phyloP scores from a whole-genome alignment of 1,139 yeast species.

The Wickerhamomyces sp. region DNA sequence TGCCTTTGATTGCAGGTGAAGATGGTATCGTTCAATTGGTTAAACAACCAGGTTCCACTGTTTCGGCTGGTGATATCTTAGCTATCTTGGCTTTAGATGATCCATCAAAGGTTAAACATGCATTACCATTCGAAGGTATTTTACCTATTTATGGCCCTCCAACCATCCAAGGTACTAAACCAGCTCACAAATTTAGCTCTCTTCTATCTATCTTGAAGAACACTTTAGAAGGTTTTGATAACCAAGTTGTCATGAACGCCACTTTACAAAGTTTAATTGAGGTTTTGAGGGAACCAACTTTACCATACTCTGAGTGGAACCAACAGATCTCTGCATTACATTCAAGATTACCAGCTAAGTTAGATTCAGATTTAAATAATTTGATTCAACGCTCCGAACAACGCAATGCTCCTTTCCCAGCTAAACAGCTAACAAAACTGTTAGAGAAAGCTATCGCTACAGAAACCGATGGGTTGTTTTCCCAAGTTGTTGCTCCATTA shows the following conservation, averaged over 20 bases:
- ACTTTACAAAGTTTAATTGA: slow-evolving; percentile 70
- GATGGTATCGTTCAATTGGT: slow-evolving; percentile 89
- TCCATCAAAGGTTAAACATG: slow-evolving; percentile 96
- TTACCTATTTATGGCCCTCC: slow-evolving; percentile 88
- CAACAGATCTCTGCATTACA: slow-evolving; percentile 85
- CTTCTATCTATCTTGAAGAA: slow-evolving; percentile 60
- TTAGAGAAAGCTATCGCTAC: slow-evolving; percentile 36
- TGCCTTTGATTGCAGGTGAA: slow-evolving; percentile 89
- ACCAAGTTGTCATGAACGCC: slow-evolving; percentile 87
- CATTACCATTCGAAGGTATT: slow-evolving; percentile 91
- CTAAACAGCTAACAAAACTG: slow-evolving; percentile 68
- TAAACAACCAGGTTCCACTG: slow-evolving; percentile 98
- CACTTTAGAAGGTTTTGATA: slow-evolving; percentile 87
- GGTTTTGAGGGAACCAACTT: slow-evolving; percentile 69
- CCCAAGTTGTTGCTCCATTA: slow-evolving; percentile 67
- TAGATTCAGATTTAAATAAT: slow-evolving; percentile 62
- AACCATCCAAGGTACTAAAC: slow-evolving; percentile 74
- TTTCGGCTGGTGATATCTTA: slow-evolving; percentile 92
- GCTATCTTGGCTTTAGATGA: slow-evolving; percentile 94
- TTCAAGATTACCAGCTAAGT: slow-evolving; percentile 76
- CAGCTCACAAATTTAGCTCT: slow-evolving; percentile 67
- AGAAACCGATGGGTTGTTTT: slow-evolving; percentile 47
- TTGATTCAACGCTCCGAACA: slow-evolving; percentile 64
- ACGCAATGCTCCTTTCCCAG: slow-evolving; percentile 86
- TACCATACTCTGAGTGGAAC: slow-evolving; percentile 93